phyloP scores from a whole-genome alignment of 2,329 filamentous ascomycete genomes.

The Hymenoscyphus infarciens region DNA sequence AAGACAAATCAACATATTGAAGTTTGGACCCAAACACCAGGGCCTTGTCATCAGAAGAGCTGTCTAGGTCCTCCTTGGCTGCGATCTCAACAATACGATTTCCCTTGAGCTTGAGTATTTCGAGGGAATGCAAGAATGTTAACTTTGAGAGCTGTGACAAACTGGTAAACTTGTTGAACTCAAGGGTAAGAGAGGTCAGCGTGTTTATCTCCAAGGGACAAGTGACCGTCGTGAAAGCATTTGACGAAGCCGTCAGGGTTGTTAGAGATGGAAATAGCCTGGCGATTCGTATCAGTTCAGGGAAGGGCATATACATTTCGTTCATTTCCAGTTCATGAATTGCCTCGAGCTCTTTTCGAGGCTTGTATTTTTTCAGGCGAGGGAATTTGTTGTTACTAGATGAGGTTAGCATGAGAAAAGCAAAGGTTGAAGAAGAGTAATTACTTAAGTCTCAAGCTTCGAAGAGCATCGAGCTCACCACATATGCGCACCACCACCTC shows the following conservation, averaged over 20 bases:
- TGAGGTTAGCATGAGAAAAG: conserved; percentile 11
- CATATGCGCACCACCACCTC: conserved; percentile 68
- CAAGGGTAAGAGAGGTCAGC: conserved; percentile 63
- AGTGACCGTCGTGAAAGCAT: conserved; percentile 54
- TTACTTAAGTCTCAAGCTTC: conserved; percentile 68
- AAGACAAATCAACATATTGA: conserved; percentile 66
- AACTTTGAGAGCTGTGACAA: conserved; percentile 57
- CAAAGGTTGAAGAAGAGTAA: conserved; percentile 30
- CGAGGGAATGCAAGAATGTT: conserved; percentile 47
- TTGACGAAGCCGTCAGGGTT: conserved; percentile 52
- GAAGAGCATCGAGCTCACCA: conserved; percentile 61
- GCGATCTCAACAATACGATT: conserved; percentile 68
- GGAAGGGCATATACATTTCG: conserved; percentile 64
- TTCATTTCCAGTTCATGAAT: conserved; percentile 62
- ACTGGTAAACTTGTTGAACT: conserved; percentile 65
- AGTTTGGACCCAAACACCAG: conserved; percentile 26
- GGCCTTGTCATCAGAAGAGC: neutral
- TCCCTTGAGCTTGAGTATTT: conserved; percentile 68
- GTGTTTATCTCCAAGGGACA: conserved; percentile 31
- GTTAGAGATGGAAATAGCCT: conserved; percentile 51
- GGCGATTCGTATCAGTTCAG: conserved; percentile 55
- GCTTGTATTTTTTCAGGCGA: conserved; percentile 42
- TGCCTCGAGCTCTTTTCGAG: conserved; percentile 43
- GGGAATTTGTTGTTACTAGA: conserved; percentile 70
- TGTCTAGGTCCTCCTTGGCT: conserved; percentile 5